phyloP scores from a whole-genome alignment of 2,329 filamentous ascomycete species.

The Dendryphion nanum region DNA sequence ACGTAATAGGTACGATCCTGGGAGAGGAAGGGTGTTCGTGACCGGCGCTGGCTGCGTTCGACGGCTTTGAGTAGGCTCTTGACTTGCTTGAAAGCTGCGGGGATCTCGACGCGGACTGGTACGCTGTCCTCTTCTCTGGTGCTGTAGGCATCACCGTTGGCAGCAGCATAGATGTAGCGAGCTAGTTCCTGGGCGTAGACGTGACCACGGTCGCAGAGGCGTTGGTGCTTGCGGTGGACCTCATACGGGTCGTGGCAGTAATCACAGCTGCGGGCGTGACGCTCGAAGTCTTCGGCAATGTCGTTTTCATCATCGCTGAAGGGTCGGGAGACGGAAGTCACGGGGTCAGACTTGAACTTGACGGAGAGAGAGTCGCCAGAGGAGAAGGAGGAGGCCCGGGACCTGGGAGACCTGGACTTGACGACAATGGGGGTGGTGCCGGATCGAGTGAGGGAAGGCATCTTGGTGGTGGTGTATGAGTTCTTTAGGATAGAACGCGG shows the following conservation, averaged over 20 bases:
- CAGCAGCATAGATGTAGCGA: constrained; percentile 43
- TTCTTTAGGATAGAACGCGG: constrained; percentile 33
- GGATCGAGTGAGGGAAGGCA: constrained; percentile 21
- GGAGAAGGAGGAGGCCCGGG: constrained; percentile 16
- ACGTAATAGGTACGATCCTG: constrained; percentile 45
- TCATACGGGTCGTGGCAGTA: constrained; percentile 47
- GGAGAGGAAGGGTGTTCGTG: constrained; percentile 40
- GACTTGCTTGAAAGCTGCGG: constrained; percentile 41
- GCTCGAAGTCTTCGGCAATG: constrained; percentile 49
- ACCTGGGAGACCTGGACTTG: constrained; percentile 11
- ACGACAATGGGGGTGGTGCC: constrained; percentile 36
- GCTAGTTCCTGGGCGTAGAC: constrained; percentile 46
- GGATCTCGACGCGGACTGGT: constrained; percentile 46
- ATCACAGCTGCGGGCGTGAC: constrained; percentile 45
- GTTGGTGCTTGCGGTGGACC: constrained; percentile 38
- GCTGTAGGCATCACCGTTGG: constrained; percentile 35
- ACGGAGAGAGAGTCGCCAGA: constrained; percentile 34
- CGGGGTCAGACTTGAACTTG: constrained; percentile 37
- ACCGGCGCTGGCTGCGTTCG: constrained; percentile 39
- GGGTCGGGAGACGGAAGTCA: constrained; percentile 41
- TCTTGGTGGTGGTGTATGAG: constrained; percentile 23
- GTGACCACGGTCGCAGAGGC: constrained; percentile 46
- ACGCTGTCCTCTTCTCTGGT: constrained; percentile 39
- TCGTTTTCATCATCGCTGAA: constrained; percentile 44
- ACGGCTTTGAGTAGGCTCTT: constrained; percentile 42